phyloP scores from a whole-genome alignment of 2,329 filamentous ascomycete genomes.

The Corinectria fuckeliana region DNA sequence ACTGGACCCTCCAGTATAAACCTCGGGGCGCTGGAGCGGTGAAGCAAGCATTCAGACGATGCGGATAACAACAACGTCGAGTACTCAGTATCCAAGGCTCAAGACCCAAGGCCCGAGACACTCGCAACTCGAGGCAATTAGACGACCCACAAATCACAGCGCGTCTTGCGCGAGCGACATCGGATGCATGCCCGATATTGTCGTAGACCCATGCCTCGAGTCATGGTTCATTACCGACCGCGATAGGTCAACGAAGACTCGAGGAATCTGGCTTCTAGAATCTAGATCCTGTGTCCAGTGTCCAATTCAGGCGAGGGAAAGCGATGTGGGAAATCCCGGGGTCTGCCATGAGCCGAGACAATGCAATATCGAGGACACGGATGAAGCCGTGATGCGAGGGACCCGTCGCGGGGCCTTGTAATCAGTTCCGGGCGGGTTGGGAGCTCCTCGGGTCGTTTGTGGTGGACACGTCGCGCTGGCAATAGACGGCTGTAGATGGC shows the following conservation, averaged over 20 bases:
- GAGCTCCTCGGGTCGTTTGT: too few species aligned
- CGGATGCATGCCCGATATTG: constrained; percentile 19
- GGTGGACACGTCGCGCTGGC: constrained; percentile 4
- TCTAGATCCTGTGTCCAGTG: background rate
- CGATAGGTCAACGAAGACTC: background rate
- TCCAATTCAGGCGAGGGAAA: background rate
- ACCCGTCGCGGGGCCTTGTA: background rate
- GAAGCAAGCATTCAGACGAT: background rate
- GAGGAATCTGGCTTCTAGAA: background rate
- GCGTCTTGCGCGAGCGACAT: constrained; percentile 18
- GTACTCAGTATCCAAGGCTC: too few species aligned
- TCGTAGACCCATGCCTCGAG: constrained; percentile 16
- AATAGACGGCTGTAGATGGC: constrained; percentile 22
- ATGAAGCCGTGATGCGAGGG: background rate
- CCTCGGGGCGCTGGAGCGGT: background rate
- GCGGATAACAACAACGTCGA: too few species aligned
- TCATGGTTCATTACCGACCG: constrained; percentile 3
- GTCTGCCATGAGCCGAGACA: background rate
- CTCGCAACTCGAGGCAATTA: background rate
- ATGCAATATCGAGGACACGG: background rate
- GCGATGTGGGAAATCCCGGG: background rate
- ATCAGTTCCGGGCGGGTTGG: background rate
- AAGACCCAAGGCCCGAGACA: background rate
- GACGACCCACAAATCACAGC: constrained; percentile 16
- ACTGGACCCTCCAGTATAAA: background rate